A percentile compares a stretch with the other conserved stretches of the same genome.
phyloP scores from a whole-genome alignment of 768 basidiomycete genomes.

The Leucogyrophana mollusca region DNA sequence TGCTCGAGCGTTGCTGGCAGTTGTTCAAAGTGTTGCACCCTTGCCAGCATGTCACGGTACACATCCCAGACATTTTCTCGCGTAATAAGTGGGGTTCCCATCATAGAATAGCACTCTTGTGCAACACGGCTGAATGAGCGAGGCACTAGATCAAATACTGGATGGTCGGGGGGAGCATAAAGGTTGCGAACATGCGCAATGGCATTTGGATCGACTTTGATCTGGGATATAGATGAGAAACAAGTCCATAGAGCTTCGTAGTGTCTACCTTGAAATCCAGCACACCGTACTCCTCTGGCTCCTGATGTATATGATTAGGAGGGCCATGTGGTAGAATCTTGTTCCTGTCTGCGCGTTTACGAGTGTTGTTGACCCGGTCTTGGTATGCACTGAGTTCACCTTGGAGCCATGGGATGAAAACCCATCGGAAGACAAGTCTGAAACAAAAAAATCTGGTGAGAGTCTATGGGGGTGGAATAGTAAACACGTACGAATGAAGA shows the following conservation, averaged over 20 bases:
- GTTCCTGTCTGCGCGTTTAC: slow-evolving; percentile 6
- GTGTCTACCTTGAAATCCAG: slow-evolving; percentile 34
- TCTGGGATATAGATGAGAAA: slow-evolving; percentile 8
- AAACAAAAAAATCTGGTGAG: not conserved
- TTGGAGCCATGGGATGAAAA: slow-evolving; percentile 22
- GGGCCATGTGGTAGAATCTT: slow-evolving; percentile 34
- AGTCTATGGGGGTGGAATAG: not conserved
- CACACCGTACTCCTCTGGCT: slow-evolving; percentile 25
- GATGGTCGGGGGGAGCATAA: slow-evolving; percentile 33
- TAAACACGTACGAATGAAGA: slow-evolving; percentile 20
- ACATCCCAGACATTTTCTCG: slow-evolving; percentile 21
- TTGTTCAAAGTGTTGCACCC: not conserved
- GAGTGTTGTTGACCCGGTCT: slow-evolving; percentile 3
- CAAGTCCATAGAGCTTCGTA: not conserved
- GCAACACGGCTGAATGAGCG: slow-evolving; percentile 23
- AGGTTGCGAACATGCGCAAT: slow-evolving; percentile 16
- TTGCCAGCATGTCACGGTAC: slow-evolving; percentile 3
- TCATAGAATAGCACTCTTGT: slow-evolving; percentile 10
- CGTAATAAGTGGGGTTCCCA: slow-evolving; percentile 24
- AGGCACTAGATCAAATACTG: slow-evolving; percentile 35
- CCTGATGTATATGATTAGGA: slow-evolving; percentile 31
- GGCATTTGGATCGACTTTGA: slow-evolving; percentile 12
- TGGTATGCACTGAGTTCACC: slow-evolving; percentile 4
- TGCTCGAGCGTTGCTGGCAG: not conserved
- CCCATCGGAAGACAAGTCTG: slow-evolving; percentile 40